Conservation (phyloP, 1,139 yeast genomes). For the Eremothecium sinecaudum region DNA sequence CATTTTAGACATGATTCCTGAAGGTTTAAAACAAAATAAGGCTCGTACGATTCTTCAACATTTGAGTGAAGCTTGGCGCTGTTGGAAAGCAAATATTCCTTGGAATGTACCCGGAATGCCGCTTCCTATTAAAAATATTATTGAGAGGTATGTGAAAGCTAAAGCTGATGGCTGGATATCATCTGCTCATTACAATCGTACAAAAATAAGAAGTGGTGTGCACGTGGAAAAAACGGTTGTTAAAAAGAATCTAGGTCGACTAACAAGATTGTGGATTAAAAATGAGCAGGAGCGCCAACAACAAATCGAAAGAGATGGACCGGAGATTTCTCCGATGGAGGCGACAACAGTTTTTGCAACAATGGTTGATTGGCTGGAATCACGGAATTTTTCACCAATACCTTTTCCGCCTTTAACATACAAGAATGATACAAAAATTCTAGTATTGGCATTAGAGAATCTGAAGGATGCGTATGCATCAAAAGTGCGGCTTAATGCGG, state of each 20-base stretch:
- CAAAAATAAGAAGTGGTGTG: conserved; percentile 76
- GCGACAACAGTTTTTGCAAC: conserved; percentile 81
- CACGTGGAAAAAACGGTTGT: conserved; percentile 92
- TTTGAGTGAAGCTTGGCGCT: conserved; percentile 96
- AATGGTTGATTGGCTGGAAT: conserved; percentile 89
- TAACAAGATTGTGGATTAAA: conserved; percentile 87
- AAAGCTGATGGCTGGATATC: conserved; percentile 97
- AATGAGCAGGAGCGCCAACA: conserved; percentile 86
- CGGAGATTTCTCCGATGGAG: conserved; percentile 75
- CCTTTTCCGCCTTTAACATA: conserved; percentile 91
- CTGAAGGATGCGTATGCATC: conserved; percentile 76
- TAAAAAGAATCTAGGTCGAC: conserved; percentile 81
- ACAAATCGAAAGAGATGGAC: conserved; percentile 76
- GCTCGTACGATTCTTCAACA: conserved; percentile 86
- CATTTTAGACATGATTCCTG: conserved; percentile 94
- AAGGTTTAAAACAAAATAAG: conserved; percentile 80
- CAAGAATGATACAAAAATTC: conserved; percentile 84
- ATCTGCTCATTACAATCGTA: conserved; percentile 87
- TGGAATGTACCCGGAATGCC: conserved; percentile 99
- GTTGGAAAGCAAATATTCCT: conserved; percentile 98
- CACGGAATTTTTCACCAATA: conserved; percentile 73
- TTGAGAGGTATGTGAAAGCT: conserved; percentile 82
- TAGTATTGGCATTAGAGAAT: conserved; percentile 82
- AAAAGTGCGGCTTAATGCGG: conserved; percentile 74
- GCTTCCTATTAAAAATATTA: conserved; percentile 75